These are phyloP conservation scores for Colletotrichum liaoningense DNA, from an alignment of 2,329 filamentous ascomycete genomes.

Conservation along the genomic window DNA sequence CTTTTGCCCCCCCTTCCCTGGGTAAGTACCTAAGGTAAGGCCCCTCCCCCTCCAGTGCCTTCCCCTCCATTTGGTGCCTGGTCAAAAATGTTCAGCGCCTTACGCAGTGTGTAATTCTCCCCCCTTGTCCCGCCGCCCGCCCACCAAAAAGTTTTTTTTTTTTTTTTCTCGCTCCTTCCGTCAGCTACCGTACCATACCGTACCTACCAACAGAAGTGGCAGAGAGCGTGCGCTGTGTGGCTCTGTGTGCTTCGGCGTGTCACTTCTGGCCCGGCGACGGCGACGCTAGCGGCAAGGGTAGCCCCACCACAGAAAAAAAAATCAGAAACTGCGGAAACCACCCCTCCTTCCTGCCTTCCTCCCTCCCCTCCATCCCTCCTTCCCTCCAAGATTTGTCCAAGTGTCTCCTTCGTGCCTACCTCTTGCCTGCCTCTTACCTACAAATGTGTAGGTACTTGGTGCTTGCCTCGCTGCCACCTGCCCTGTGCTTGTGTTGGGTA, in stretches of 20 bases:
- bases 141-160: constrained; percentile 40
- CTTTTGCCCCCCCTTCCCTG: not conserved
- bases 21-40: not conserved
- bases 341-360: constrained; percentile 38
- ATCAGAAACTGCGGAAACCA: constrained; percentile 38
- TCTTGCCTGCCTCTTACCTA: not conserved
- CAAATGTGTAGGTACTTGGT: not conserved
- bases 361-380: constrained; percentile 4
- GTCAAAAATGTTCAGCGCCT: not conserved
- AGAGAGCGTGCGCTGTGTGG: not conserved
- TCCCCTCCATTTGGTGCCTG: not conserved
- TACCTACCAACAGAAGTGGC: not conserved
- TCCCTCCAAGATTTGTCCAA: too few relatives aligned
- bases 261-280: constrained; percentile 33
- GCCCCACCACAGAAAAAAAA: constrained; percentile 35
- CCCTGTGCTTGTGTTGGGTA: not conserved
- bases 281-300: constrained; percentile 35
- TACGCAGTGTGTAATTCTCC: not conserved
- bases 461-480: constrained; percentile 7
- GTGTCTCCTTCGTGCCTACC: not conserved
- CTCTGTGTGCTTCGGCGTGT: not conserved
- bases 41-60: too few relatives aligned
- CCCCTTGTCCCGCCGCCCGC: constrained; percentile 17
- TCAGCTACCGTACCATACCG: not conserved
- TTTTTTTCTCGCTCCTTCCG: constrained; percentile 1